A percentile compares a stretch with the other conserved stretches of the same genome.
Conservation (phyloP, 2,329 filamentous ascomycete species). For the Lachnellula suecica region DNA sequence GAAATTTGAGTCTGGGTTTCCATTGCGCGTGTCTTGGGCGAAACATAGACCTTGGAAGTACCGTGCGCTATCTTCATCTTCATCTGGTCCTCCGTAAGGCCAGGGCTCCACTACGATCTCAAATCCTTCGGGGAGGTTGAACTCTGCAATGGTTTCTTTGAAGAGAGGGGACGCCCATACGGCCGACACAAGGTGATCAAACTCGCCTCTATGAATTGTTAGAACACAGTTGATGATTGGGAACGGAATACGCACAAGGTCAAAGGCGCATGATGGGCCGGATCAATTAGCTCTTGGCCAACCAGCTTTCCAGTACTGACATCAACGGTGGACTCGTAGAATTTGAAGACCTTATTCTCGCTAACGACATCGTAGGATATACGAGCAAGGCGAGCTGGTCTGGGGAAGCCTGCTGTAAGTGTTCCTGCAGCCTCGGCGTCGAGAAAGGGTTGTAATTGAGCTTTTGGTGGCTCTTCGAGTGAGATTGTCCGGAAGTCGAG, state of each 20-base stretch:
- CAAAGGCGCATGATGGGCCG: conserved; percentile 46
- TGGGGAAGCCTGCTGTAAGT: conserved; percentile 37
- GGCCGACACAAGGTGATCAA: conserved; percentile 45
- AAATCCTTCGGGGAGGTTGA: conserved; percentile 53
- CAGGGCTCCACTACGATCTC: conserved; percentile 53
- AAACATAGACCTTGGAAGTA: conserved; percentile 56
- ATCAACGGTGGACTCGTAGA: conserved; percentile 53
- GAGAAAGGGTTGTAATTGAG: conserved; percentile 47
- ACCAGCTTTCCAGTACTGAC: conserved; percentile 41
- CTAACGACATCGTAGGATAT: conserved; percentile 58
- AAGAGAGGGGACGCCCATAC: conserved; percentile 53
- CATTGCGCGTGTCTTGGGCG: conserved; percentile 39
- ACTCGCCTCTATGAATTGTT: conserved; percentile 40
- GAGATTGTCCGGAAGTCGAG: conserved; percentile 63
- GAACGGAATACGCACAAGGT: conserved; percentile 38
- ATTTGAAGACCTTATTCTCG: conserved; percentile 49
- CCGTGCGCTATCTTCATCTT: conserved; percentile 44
- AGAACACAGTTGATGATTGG: neutral
- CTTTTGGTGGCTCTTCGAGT: conserved; percentile 53
- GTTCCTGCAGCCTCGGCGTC: conserved; percentile 42
- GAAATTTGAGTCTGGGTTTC: conserved; percentile 38
- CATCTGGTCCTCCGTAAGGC: conserved; percentile 54
- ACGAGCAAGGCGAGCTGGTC: conserved; percentile 49
- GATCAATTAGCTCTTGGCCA: conserved; percentile 45
- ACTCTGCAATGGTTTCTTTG: conserved; percentile 48